These are phyloP conservation scores for Microcos paniculata DNA, from an alignment of 345 rosid genomes.

Conservation along the genomic window DNA sequence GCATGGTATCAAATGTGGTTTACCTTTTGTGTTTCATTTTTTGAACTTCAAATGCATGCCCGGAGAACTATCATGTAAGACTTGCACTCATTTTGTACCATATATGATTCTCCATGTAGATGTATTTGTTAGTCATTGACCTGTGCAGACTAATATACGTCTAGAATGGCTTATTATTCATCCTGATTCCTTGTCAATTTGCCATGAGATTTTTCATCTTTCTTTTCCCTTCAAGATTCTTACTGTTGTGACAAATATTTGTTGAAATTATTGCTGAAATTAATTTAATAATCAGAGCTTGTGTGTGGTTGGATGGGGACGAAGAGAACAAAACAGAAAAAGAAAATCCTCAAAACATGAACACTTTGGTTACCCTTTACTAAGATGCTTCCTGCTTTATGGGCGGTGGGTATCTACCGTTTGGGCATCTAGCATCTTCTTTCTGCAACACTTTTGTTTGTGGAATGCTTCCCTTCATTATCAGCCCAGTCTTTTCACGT, in stretches of 20 bases:
- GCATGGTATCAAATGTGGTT: not conserved
- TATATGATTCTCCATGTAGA: not conserved
- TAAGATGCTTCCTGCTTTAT: no score
- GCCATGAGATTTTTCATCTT: not conserved
- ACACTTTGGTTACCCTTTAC: no score
- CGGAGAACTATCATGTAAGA: not conserved
- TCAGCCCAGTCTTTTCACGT: not conserved
- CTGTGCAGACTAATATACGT: not conserved
- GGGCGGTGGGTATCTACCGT: not conserved
- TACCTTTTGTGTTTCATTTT: not conserved
- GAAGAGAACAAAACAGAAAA: no score
- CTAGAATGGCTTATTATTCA: no score
- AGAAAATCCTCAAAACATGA: no score
- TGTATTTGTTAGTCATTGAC: not conserved
- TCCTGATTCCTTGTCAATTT: not conserved
- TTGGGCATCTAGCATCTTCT: not conserved
- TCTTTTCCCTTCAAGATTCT: not conserved
- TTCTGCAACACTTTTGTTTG: not conserved
- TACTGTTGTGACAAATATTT: not conserved
- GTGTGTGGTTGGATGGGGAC: not conserved
- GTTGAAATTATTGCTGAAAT: not conserved
- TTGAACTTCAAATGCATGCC: constrained; percentile 5
- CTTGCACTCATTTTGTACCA: not conserved
- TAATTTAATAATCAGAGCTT: not conserved
- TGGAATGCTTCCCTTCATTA: not conserved